Evolutionary conservation across 2,329 filamentous ascomycete species (phyloP).

Genomic region (Dactylellina cionopaga): DNA sequence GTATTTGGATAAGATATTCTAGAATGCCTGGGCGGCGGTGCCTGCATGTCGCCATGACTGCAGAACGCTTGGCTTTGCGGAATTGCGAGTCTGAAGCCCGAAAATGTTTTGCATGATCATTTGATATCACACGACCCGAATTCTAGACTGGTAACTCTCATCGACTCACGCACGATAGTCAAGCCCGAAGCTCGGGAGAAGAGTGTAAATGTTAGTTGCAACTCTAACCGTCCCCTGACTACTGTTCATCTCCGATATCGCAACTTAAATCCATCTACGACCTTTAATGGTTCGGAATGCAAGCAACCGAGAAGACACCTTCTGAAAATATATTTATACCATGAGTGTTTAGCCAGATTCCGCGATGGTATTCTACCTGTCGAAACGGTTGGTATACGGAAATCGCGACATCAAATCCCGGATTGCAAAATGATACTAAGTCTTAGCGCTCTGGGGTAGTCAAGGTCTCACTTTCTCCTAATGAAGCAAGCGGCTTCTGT

Average conservation of each 20-base stretch:
- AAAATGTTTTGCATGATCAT: neutral
- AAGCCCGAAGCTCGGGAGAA: no score
- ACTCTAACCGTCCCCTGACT: neutral
- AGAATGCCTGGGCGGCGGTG: neutral
- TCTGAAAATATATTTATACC: constrained; percentile 25
- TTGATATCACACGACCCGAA: no score
- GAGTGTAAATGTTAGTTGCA: no score
- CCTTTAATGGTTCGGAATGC: neutral
- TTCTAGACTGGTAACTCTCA: no score
- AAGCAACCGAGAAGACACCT: constrained; percentile 36
- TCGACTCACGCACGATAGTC: no score
- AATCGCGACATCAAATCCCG: constrained; percentile 38
- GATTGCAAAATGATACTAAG: constrained; percentile 20
- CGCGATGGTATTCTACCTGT: constrained; percentile 4
- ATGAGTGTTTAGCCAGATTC: neutral
- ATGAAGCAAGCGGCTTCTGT: constrained; percentile 20
- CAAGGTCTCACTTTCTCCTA: constrained; percentile 11
- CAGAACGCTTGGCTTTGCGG: no score
- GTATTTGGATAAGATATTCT: neutral
- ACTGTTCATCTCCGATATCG: constrained; percentile 29
- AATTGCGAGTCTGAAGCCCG: no score
- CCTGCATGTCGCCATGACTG: no score
- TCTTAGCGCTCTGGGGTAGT: constrained; percentile 8
- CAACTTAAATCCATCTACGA: neutral
- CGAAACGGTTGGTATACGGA: constrained; percentile 1